These are phyloP conservation scores for Corylus avellana DNA, from an alignment of 306 rosid species.

Conservation along the genomic window DNA sequence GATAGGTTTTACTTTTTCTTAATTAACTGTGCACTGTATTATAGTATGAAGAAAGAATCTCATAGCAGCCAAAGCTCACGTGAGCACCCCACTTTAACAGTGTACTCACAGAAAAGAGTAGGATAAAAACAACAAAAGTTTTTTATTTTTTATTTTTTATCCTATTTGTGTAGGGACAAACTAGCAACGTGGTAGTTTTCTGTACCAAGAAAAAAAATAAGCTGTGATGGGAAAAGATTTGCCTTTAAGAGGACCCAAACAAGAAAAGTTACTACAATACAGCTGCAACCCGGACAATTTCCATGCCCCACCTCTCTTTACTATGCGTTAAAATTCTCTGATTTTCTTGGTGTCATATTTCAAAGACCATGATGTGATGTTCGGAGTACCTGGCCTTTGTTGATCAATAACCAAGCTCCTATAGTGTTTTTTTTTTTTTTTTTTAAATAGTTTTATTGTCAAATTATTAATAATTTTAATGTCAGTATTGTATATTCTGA, in stretches of 20 bases:
- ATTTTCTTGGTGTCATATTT: neutral
- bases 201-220: neutral
- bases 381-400: neutral
- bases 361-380: neutral
- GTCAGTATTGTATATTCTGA: no score
- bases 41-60: no score
- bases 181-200: neutral
- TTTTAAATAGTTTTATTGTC: no score
- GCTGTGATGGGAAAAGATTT: neutral
- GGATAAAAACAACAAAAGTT: neutral
- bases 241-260: constrained; percentile 19
- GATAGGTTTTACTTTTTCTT: no score
- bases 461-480: no score
- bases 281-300: constrained; percentile 1
- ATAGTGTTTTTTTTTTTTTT: no score
- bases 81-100: no score
- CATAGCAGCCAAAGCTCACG: no score
- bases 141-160: neutral
- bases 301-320: neutral
- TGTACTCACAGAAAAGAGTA: neutral
- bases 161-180: neutral
- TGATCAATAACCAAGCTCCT: neutral
- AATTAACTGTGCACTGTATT: no score
- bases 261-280: constrained; percentile 15
- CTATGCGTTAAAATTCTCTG: neutral